phyloP scores from a whole-genome alignment of 1,139 yeast species.

The Saccharomyces hybrid region DNA sequence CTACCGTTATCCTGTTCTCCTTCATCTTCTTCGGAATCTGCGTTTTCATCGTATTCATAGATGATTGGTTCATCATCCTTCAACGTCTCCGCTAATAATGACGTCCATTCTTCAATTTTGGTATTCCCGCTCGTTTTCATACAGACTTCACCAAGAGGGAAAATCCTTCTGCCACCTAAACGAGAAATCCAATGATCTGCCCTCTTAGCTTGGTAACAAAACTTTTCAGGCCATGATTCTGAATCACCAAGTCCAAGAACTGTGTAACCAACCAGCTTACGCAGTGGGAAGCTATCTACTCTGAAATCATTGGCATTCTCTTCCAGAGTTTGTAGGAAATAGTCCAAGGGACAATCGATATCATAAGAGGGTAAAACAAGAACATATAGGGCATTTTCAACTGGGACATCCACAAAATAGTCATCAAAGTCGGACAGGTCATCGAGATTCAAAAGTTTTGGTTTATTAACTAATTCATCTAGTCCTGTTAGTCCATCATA shows the following conservation, averaged over 20 bases:
- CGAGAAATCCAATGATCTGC: constrained; percentile 74
- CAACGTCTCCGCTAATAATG: constrained; percentile 50
- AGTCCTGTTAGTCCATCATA: constrained; percentile 31
- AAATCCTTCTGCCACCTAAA: constrained; percentile 76
- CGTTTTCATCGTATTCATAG: constrained; percentile 43
- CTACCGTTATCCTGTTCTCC: constrained; percentile 33
- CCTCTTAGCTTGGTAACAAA: constrained; percentile 75
- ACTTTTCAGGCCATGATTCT: constrained; percentile 79
- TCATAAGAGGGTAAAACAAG: constrained; percentile 85
- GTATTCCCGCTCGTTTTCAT: constrained; percentile 63
- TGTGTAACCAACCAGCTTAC: constrained; percentile 63
- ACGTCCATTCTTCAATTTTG: constrained; percentile 59
- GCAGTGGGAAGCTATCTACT: constrained; percentile 71
- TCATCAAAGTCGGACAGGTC: constrained; percentile 81
- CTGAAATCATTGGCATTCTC: constrained; percentile 83
- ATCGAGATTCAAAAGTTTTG: constrained; percentile 60
- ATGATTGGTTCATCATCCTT: constrained; percentile 61
- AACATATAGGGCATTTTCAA: constrained; percentile 50
- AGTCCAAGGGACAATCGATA: constrained; percentile 86
- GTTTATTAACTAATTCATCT: constrained; percentile 36
- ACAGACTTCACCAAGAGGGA: constrained; percentile 81
- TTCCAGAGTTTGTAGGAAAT: constrained; percentile 67
- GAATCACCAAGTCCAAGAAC: constrained; percentile 84
- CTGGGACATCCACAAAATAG: constrained; percentile 62
- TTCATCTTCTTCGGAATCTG: constrained; percentile 40